Percentiles rank a stretch among this genome's conserved stretches.
These are phyloP conservation scores for Mallotus japonicus DNA, from an alignment of 441 rosid genomes.

Conservation along the genomic window DNA sequence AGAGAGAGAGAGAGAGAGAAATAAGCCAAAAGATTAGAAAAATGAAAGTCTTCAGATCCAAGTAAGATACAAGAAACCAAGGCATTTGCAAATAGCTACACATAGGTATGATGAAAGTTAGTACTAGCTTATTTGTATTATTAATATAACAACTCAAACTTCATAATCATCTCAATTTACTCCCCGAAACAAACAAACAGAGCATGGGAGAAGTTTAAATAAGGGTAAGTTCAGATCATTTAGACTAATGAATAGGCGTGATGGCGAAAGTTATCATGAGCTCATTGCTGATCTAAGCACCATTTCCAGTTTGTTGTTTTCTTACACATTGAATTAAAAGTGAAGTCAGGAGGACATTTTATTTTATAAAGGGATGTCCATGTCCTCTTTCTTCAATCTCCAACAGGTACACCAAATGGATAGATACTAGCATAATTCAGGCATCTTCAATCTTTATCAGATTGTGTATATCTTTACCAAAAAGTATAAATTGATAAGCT, in stretches of 20 bases:
- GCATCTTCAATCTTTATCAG: neutral
- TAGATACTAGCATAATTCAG: neutral
- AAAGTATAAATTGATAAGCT: neutral
- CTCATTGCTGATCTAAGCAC: no score
- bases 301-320: no score
- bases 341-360: neutral
- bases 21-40: neutral
- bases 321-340: neutral
- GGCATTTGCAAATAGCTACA: neutral
- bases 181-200: no score
- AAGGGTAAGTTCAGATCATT: no score
- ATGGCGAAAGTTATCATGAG: no score
- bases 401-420: neutral
- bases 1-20: neutral
- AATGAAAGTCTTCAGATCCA: neutral
- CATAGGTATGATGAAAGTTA: neutral
- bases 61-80: neutral
- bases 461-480: neutral
- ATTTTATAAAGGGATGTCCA: neutral
- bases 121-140: neutral
- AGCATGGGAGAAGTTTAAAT: no score
- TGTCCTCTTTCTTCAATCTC: neutral
- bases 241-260: no score
- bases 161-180: neutral
- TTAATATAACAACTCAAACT: slow-evolving; percentile 11